Evolutionary conservation across 164 flowering plant species (phyloP).

Genomic region (Litsea cubeba): DNA sequence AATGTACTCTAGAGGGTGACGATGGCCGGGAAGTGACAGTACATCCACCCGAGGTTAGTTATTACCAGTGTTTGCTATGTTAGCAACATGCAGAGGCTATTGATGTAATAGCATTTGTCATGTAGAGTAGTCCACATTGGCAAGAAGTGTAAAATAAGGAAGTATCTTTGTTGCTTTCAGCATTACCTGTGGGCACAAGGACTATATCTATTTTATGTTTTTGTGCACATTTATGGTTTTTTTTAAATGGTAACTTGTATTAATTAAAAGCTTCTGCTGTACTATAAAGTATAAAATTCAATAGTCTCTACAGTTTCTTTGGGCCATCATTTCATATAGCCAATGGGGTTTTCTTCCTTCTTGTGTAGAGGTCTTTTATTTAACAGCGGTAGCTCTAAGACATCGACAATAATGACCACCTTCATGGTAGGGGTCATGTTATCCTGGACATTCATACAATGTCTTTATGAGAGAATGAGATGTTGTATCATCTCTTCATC

Average conservation of each 20-base stretch:
- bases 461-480: no score
- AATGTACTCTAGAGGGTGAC: constrained; percentile 85
- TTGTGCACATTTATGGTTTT: background rate
- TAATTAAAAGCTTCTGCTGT: background rate
- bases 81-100: background rate
- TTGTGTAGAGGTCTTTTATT: no score
- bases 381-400: no score
- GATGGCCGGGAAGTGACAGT: constrained; percentile 77
- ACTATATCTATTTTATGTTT: background rate
- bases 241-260: no score
- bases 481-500: no score
- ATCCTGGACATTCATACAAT: no score
- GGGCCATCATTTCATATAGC: background rate
- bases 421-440: no score
- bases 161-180: background rate
- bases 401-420: no score
- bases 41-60: constrained; percentile 82
- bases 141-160: background rate
- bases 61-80: background rate
- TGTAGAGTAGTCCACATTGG: background rate
- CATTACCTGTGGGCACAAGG: background rate
- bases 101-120: background rate
- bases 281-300: background rate
- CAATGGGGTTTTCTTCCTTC: background rate
- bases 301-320: background rate